phyloP scores from a whole-genome alignment of 192 early-diverging fungal genomes.

The Umbelopsis sp. region DNA sequence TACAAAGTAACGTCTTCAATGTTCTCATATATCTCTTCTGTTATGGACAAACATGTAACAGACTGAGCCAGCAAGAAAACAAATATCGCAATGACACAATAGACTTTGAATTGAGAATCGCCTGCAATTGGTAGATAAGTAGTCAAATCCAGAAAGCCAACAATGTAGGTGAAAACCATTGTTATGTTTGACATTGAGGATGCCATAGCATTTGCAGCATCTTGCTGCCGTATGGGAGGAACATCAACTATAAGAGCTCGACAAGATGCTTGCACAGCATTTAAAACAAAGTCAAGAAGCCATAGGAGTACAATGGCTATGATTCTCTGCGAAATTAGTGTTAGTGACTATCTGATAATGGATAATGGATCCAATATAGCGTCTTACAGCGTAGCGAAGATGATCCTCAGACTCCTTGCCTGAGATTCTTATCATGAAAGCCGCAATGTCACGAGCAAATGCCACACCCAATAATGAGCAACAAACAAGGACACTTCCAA shows the following conservation, averaged over 20 bases:
- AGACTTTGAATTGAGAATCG: conserved; percentile 74
- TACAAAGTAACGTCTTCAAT: conserved; percentile 23
- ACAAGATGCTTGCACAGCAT: conserved; percentile 81
- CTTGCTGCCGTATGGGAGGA: conserved; percentile 79
- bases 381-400: background rate
- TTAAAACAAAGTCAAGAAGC: conserved; percentile 89
- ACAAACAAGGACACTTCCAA: background rate
- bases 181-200: conserved; percentile 85
- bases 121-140: conserved; percentile 67
- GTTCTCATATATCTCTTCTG: conserved; percentile 48
- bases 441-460: conserved; percentile 1
- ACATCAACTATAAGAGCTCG: conserved; percentile 88
- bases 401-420: background rate
- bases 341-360: background rate
- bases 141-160: conserved; percentile 79
- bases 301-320: conserved; percentile 89
- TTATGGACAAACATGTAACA: conserved; percentile 66
- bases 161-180: conserved; percentile 82
- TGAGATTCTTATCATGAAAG: background rate
- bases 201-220: conserved; percentile 80
- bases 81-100: conserved; percentile 72
- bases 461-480: conserved; percentile 13
- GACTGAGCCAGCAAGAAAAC: conserved; percentile 57
- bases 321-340: conserved; percentile 47
- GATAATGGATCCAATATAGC: too few relatives aligned